Evolutionary conservation across 1,139 yeast species (phyloP), one percentile per base, ranked within the genome.

Genomic region (Meyerozyma guilliermondii): DNA sequence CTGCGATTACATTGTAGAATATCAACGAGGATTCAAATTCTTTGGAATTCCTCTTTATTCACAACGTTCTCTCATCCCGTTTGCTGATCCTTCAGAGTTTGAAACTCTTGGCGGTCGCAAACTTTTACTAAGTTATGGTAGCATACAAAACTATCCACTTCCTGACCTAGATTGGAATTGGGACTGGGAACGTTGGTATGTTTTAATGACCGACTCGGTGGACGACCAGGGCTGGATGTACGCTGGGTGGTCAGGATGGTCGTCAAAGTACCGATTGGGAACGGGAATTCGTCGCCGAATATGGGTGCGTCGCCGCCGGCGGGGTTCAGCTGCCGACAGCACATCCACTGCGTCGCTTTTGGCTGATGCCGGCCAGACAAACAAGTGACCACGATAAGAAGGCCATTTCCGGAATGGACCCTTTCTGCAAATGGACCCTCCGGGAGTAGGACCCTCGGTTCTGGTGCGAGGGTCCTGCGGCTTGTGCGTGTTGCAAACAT

Each of bases 151-250:
- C 43, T 77, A 70, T 44, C 81, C 86, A 1, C 65, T 83, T 16
- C 92, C 94, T 0, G 87, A 81, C 47, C 65, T 77, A 35, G 60
- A 72, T 41, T 85, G 92, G 94, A 60, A 62, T 44, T 85, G 94
- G 94, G 57, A 64, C 22, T 85, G 94, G 94, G 69, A 71, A 30
- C 60, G 68, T 26, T 85, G 92, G 94, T 81, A 81, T 52, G 79
- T 83, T 9, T 71, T 83, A 49, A 84, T 84, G 94, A 63, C 76
- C 28, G 71, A 74, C 38, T 89, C 84, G 52, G 76, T 83, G 13
- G 94, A 85, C 56, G 88, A 83, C 49, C 84, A 81, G 49, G 94
- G 94, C 2, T 85, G 94, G 92, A 60, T 78, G 20, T 85, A 85
- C 54, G 36, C 36, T 17, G 36, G 36, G 23, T 33, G 36, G 36